phyloP scores from a whole-genome alignment of 371 early-diverging fungal species.

The Synchytrium microbalum region DNA sequence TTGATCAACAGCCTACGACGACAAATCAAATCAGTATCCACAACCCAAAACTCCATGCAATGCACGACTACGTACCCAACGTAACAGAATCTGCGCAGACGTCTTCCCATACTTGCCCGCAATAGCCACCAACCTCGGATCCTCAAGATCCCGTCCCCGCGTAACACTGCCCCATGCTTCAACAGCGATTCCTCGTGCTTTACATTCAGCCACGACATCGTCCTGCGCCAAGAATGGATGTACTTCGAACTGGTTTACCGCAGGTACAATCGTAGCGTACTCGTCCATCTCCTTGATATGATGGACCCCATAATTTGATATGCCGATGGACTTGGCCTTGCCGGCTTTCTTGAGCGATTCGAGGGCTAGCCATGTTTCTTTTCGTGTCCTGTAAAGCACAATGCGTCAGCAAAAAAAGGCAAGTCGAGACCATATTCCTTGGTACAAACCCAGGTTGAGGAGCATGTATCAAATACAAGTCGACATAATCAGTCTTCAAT shows the following conservation, averaged over 20 bases:
- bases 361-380: background rate
- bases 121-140: conserved; percentile 36
- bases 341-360: background rate
- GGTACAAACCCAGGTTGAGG: too few relatives aligned
- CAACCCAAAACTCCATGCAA: too few relatives aligned
- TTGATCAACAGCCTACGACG: conserved; percentile 34
- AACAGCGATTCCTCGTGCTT: conserved; percentile 36
- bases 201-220: conserved; percentile 42
- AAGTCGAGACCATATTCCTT: too few relatives aligned
- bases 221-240: conserved; percentile 45
- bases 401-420: too few relatives aligned
- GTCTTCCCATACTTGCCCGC: conserved; percentile 38
- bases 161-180: conserved; percentile 53
- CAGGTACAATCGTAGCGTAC: conserved; percentile 65
- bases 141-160: conserved; percentile 40
- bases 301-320: conserved; percentile 35
- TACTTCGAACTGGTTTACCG: conserved; percentile 71
- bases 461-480: conserved; percentile 86
- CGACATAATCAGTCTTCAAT: conserved; percentile 35
- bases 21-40: too few relatives aligned
- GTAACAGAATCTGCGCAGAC: conserved; percentile 41
- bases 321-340: background rate
- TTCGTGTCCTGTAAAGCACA: too few relatives aligned
- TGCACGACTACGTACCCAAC: too few relatives aligned
- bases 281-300: conserved; percentile 61